Conservation (phyloP, 192 early-diverging fungal species). For the Ambispora gerdemannii region DNA sequence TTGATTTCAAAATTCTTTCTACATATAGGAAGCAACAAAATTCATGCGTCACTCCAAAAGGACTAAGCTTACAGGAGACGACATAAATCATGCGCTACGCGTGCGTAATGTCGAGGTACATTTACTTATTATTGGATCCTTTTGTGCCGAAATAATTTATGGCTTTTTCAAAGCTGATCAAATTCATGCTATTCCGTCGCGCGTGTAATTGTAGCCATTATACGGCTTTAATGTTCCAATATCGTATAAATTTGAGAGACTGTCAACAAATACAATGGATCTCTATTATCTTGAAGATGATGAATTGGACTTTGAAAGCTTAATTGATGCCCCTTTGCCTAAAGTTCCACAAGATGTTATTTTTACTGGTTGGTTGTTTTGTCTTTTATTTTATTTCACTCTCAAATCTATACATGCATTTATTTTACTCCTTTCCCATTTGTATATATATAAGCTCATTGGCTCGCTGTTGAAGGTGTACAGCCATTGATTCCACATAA, state of each 20-base stretch:
- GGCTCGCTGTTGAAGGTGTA: constrained; percentile 99
- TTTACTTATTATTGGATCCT: background rate
- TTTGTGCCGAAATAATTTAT: background rate
- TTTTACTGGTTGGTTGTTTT: constrained; percentile 61
- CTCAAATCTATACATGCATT: background rate
- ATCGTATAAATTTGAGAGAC: constrained; percentile 66
- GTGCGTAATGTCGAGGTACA: constrained; percentile 88
- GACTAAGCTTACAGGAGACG: constrained; percentile 73
- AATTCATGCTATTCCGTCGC: too few relatives aligned
- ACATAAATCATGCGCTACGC: constrained; percentile 87
- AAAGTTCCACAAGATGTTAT: constrained; percentile 85
- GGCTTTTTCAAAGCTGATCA: background rate
- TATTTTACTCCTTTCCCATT: background rate
- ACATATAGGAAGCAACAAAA: constrained; percentile 79
- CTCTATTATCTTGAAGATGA: constrained; percentile 93
- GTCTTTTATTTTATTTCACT: background rate
- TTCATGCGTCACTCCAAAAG: constrained; percentile 96
- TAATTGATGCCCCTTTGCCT: constrained; percentile 83
- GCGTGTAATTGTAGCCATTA: constrained; percentile 58
- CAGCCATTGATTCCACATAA: constrained; percentile 97
- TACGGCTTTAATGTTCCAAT: constrained; percentile 82
- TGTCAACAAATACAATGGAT: constrained; percentile 56
- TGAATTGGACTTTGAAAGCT: constrained; percentile 86
- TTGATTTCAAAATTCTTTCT: too few relatives aligned
- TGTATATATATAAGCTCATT: constrained; percentile 63